Base-by-base conservation (phyloP, 345 rosid species). In the Psidium guajava region DNA sequence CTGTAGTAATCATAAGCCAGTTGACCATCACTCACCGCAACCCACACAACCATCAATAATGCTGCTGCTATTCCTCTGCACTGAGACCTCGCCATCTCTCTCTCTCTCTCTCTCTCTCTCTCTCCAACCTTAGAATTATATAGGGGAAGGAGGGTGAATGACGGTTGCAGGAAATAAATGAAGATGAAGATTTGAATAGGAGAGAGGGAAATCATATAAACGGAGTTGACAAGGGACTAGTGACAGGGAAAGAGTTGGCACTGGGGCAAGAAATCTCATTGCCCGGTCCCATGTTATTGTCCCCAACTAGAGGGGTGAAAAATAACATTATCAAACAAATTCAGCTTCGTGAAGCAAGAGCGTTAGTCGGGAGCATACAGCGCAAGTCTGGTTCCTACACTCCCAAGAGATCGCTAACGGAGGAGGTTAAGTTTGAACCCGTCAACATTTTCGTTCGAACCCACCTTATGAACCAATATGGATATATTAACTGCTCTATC, bases 1-100 rank as follows among this genome's bases (percentile, higher is more conserved):
- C 82, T 83, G 88, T 86, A 88, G 85, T 89, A 88, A 81, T 86
- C 86, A 77, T 87, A 86, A 86, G 83, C 80, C 44, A 89, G 87
- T 36, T 84, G 90, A 84, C 88, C 83, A 73, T 89, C 88, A 73
- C 82, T 50, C 21, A 28, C 81, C 61, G 82, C 86, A 77, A 82
- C 15, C 25, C 80, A 85, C 42, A 82, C 86, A 44, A 54, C 86
- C 86, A 88, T 58, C 84, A 84, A 42, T 42, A 85, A 12, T 42
- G 84, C 85, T 42, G 40, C 57, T 42, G 40, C 57, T 21, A 83
- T 42, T 59, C 57, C 27, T 20, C 77, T 36, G 24, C 44, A 27
- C 83, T 9, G 42, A 6, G 44, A 47, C 14, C 22, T 74, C 49
- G 40, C 36, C 88, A 86, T 86, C 58, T 82, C 80, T 57, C 61